Conservation (phyloP, 2,329 filamentous ascomycete genomes). For the Zasmidium angulare region DNA sequence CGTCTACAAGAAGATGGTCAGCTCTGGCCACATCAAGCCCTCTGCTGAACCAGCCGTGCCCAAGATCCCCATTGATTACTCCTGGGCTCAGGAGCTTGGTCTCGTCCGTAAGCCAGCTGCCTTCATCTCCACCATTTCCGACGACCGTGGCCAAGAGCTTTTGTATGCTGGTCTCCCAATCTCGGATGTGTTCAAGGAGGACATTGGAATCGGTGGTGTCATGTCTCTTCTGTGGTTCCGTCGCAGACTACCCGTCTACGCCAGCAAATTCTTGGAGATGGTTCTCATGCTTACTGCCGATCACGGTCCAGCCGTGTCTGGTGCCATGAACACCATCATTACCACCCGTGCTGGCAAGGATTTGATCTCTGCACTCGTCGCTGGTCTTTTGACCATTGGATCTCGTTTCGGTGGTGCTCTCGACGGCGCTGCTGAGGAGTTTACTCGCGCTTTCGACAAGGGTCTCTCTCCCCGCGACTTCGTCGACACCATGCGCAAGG, state of each 20-base stretch:
- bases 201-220: constrained; percentile 98
- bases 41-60: constrained; percentile 86
- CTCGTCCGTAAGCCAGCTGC: constrained; percentile 99
- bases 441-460: constrained; percentile 97
- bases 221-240: constrained; percentile 99
- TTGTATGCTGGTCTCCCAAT: constrained; percentile 99
- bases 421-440: constrained; percentile 96
- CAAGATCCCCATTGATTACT: constrained; percentile 99
- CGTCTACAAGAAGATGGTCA: constrained; percentile 87
- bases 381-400: constrained; percentile 96
- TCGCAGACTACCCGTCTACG: constrained; percentile 90
- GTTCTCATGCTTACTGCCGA: constrained; percentile 99
- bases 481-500: constrained; percentile 97
- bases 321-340: constrained; percentile 99
- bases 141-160: constrained; percentile 98
- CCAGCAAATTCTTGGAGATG: constrained; percentile 99
- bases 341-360: constrained; percentile 99
- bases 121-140: constrained; percentile 99
- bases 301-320: constrained; percentile 97
- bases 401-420: constrained; percentile 98
- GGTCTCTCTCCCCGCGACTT: constrained; percentile 97
- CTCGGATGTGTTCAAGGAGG: constrained; percentile 98
- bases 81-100: constrained; percentile 98
- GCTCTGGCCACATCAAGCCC: constrained; percentile 80
- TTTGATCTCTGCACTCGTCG: constrained; percentile 90